Base-by-base conservation (phyloP, 805 yeast species). In the Teunomyces lycoperdinae region DNA sequence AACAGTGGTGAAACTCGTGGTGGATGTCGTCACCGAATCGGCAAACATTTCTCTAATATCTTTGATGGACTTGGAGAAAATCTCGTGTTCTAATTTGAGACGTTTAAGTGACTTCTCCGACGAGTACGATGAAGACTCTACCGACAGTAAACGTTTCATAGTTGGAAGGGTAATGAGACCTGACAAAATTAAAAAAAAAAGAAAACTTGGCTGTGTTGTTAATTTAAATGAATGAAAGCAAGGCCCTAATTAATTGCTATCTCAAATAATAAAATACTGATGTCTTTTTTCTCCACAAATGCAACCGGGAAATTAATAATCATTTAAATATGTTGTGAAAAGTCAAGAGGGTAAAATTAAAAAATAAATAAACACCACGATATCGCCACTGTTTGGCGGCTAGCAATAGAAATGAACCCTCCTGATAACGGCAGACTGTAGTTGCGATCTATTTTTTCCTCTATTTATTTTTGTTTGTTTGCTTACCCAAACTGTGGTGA, bases 1-100 rank as follows among this genome's bases (percentile, higher is more conserved):
- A 32, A n/a, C 36, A 27, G 27, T 31, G 13, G 39, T 42, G 46
- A 9, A 26, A 4, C 9, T 43, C 28, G 29, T 44, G 44, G n/a
- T 32, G 24, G 13, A 38, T 28, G 44, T 40, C 33, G 34, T 45
- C 29, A 47, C 52, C 31, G 29, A 43, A 39, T 40, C 53, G 45
- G 50, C 43, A 33, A 60, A 55, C 63, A 61, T 60, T 17, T 50
- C 43, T 42, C 60, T 63, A 6, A 61, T 61, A 43, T 61, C 65
- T 39, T 54, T 48, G 32, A 61, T 58, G 14, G 63, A 57, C 24
- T 56, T 58, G 43, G 60, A 57, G 30, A 60, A 57, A 34, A 61
- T 58, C 45, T 60, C 63, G 24, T 54, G 48, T 38, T 60, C 63
- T 13, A 60, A 43, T 39, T 50, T 52, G 11, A 56, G 24, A 26